Conservation (phyloP, 768 basidiomycete genomes). For the Agaricus blazei region DNA sequence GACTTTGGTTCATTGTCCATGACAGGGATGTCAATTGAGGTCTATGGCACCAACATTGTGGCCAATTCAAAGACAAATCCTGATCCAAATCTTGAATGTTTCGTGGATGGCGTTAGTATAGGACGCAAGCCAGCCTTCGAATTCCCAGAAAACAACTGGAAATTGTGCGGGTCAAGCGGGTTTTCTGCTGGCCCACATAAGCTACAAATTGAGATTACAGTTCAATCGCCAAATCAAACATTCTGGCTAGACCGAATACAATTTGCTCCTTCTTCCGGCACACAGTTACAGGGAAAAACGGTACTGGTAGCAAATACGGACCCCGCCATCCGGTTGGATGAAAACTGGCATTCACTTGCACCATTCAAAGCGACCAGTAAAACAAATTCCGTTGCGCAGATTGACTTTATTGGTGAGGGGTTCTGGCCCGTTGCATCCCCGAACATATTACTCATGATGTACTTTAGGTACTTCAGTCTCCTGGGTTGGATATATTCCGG, state of each 20-base stretch:
- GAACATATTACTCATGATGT: background rate
- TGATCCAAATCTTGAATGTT: conserved; percentile 20
- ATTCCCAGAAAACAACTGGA: conserved; percentile 20
- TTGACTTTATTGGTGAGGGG: conserved; percentile 19
- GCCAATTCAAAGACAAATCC: conserved; percentile 14
- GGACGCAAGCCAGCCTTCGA: conserved; percentile 11
- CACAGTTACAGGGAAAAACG: conserved; percentile 13
- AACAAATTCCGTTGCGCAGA: conserved; percentile 10
- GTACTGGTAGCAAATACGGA: conserved; percentile 18
- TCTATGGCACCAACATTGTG: conserved; percentile 15
- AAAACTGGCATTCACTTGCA: conserved; percentile 17
- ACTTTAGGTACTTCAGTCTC: conserved; percentile 8
- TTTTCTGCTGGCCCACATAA: conserved; percentile 20
- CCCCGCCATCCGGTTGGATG: conserved; percentile 15
- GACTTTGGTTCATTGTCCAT: background rate
- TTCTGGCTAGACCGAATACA: conserved; percentile 24
- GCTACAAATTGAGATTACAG: conserved; percentile 15
- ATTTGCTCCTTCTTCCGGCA: conserved; percentile 19
- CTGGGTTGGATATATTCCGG: conserved; percentile 10
- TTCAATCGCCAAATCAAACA: conserved; percentile 11
- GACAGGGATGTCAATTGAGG: conserved; percentile 12
- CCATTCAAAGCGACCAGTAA: conserved; percentile 15
- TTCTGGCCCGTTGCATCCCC: background rate
- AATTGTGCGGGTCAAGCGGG: conserved; percentile 14
- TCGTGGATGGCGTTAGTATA: conserved; percentile 20